These are phyloP conservation scores for Hypoxylon sp. DNA, from an alignment of 2,329 filamentous ascomycete genomes.

Conservation along the genomic window DNA sequence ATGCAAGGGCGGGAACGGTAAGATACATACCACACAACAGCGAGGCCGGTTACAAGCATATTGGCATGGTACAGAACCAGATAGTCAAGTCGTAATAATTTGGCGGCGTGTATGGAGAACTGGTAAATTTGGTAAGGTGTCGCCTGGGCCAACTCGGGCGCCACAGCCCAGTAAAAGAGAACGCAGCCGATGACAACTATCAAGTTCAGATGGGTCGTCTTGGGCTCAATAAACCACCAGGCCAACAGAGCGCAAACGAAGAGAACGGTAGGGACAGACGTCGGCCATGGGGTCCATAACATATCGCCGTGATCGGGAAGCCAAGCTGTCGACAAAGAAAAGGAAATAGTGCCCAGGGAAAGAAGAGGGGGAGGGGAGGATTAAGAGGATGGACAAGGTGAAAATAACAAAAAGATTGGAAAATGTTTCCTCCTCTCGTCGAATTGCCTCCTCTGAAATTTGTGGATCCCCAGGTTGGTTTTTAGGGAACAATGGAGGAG, in stretches of 20 bases:
- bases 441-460: conserved; percentile 42
- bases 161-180: conserved; percentile 60
- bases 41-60: conserved; percentile 69
- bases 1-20: conserved; percentile 4
- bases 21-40: conserved; percentile 66
- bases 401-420: conserved; percentile 39
- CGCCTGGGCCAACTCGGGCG: conserved; percentile 59
- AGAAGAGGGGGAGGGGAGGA: conserved; percentile 40
- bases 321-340: conserved; percentile 48
- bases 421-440: conserved; percentile 45
- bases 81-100: conserved; percentile 62
- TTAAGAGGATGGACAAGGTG: conserved; percentile 33
- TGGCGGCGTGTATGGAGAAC: conserved; percentile 55
- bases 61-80: conserved; percentile 65
- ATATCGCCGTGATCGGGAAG: conserved; percentile 59
- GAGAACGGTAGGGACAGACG: conserved; percentile 61
- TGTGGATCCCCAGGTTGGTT: conserved; percentile 27
- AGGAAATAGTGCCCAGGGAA: conserved; percentile 39
- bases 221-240: conserved; percentile 63
- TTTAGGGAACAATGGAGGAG: conserved; percentile 25
- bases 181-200: conserved; percentile 59
- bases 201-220: conserved; percentile 60
- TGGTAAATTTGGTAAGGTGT: conserved; percentile 56
- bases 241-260: conserved; percentile 60
- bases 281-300: conserved; percentile 66